Percentiles rank a stretch among this genome's conserved stretches.
These are phyloP conservation scores for Dendrothele bispora DNA, from an alignment of 768 basidiomycete species.

Conservation along the genomic window DNA sequence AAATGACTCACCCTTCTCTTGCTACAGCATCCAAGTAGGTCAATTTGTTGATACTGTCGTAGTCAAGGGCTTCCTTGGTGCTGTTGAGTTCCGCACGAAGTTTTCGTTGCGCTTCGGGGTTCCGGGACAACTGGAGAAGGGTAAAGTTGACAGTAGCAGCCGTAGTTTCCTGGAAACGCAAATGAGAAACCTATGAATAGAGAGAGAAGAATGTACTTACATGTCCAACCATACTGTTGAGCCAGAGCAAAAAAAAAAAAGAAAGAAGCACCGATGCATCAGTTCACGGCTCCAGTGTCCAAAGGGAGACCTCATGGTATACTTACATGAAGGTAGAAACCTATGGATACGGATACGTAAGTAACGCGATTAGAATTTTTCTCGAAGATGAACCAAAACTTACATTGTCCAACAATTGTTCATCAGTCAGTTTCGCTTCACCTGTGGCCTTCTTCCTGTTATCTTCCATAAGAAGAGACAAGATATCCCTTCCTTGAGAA, in stretches of 20 bases:
- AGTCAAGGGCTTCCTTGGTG: constrained; percentile 30
- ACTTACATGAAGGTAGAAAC: constrained; percentile 19
- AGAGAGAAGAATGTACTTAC: no score
- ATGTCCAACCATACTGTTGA: constrained; percentile 36
- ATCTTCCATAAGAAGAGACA: constrained; percentile 22
- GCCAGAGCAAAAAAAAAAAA: no score
- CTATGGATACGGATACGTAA: constrained; percentile 3
- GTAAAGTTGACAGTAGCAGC: constrained; percentile 34
- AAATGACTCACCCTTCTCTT: constrained; percentile 33
- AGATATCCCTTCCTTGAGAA: constrained; percentile 20
- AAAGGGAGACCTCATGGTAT: no score
- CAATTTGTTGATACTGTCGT: constrained; percentile 37
- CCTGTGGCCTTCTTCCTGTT: background rate
- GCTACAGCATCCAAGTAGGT: constrained; percentile 41
- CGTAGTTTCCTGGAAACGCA: constrained; percentile 39
- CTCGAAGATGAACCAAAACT: background rate
- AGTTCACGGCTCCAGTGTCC: background rate
- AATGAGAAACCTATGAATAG: background rate
- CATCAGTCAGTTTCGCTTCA: constrained; percentile 12
- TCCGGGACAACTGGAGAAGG: constrained; percentile 36
- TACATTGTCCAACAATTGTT: constrained; percentile 28
- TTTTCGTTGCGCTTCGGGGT: constrained; percentile 34
- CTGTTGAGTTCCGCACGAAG: constrained; percentile 39
- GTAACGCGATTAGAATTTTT: no score
- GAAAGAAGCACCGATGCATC: no score